Evolutionary conservation across 2,329 filamentous ascomycete genomes (phyloP), one percentile per base, ranked within the genome.

Genomic region (Cladosporium sp.): DNA sequence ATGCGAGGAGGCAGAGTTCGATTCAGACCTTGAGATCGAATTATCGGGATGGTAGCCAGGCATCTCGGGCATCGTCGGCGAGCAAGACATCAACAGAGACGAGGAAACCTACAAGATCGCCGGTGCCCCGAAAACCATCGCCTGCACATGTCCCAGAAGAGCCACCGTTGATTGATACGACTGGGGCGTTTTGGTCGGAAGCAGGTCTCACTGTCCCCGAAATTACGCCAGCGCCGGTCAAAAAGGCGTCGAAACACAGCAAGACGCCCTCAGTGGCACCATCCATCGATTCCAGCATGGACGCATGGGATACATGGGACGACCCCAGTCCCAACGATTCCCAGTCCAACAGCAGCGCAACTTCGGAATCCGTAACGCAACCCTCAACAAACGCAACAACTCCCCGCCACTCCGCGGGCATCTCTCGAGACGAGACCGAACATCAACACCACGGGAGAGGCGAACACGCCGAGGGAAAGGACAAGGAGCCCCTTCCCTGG

Each of bases 401-500:
- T 30, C 39, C 47, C 19, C 47, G 30, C 39, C 22, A 41, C 12
- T 38, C 43, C 51, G 9, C 20, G 19, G 30, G 37, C 32, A 17
- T 60, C 60, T 56, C 63, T 58, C 7, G 47, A 58, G 27, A 55
- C 53, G 8, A 54, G 43, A 15, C 47, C 47, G n/a, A 58, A 50
- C 47, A 51, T 18, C 18, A 50, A 51, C 19, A n/a, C 15, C 38
- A 17, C 20, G 47, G 45, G 22, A 27, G 22, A 27, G 38, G 27
- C 27, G 12, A 30, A 34, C 22, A 18, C 18, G 30, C 42, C 29
- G 55, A 59, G 18, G 24, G 43, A 12, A 42, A 68, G 45, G 72
- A 71, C 43, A 60, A 65, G 47, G 67, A 70, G 50, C 69, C 73
- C 2, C 68, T 77, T 7, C 72, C 86, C 22, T 89, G 88, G 72